phyloP scores from a whole-genome alignment of 2,329 filamentous ascomycete genomes.

The Penicillium sp. region DNA sequence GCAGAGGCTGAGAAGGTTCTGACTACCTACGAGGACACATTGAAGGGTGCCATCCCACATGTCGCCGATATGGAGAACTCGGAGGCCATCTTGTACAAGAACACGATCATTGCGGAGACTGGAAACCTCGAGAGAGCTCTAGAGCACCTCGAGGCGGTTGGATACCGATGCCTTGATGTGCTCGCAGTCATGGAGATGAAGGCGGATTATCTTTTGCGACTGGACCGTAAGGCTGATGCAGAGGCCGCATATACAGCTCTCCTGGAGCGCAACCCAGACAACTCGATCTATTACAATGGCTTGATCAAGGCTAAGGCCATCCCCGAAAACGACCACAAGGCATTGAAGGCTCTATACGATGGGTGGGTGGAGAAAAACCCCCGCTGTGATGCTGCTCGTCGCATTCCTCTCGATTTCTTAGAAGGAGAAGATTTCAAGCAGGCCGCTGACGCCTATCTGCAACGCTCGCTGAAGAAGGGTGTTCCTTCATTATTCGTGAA shows the following conservation, averaged over 20 bases:
- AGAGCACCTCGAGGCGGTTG: slow-evolving; percentile 76
- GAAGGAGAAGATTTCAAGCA: slow-evolving; percentile 75
- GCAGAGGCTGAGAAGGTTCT: slow-evolving; percentile 85
- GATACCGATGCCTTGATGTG: slow-evolving; percentile 77
- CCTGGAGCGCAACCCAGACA: slow-evolving; percentile 83
- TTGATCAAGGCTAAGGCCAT: slow-evolving; percentile 69
- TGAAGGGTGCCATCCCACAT: slow-evolving; percentile 74
- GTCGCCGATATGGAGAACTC: slow-evolving; percentile 86
- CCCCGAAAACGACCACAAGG: slow-evolving; percentile 57
- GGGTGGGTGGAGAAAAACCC: slow-evolving; percentile 78
- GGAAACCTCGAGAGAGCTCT: slow-evolving; percentile 80
- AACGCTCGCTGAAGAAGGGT: slow-evolving; percentile 83
- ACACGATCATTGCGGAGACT: slow-evolving; percentile 84
- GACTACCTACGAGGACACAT: slow-evolving; percentile 86
- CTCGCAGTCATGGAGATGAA: slow-evolving; percentile 80
- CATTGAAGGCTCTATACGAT: slow-evolving; percentile 72
- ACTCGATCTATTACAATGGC: slow-evolving; percentile 78
- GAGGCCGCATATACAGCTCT: slow-evolving; percentile 76
- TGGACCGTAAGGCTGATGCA: slow-evolving; percentile 76
- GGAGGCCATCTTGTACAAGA: slow-evolving; percentile 93
- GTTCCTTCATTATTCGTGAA: slow-evolving; percentile 97
- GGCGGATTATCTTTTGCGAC: slow-evolving; percentile 76
- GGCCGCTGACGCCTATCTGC: slow-evolving; percentile 75
- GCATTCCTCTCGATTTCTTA: slow-evolving; percentile 87
- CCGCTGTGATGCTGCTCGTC: slow-evolving; percentile 77